Evolutionary conservation across 495 filamentous ascomycete genomes (phyloP), one percentile per base, ranked within the genome.

Genomic region (Aspergillus nanangensis): DNA sequence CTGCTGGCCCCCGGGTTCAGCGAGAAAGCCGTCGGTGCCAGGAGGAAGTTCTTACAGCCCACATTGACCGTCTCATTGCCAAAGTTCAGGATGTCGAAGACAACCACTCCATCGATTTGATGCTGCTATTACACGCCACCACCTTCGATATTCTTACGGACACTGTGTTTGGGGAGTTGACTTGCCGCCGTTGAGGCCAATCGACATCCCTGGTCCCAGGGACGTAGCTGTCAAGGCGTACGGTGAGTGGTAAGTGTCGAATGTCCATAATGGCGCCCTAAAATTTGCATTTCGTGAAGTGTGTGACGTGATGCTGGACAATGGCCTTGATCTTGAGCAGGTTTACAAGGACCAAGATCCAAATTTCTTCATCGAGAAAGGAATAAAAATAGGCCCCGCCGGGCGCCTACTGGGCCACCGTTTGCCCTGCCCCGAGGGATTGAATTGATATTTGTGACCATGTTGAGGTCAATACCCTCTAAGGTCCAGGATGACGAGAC

Each of bases 381-480:
- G 58, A n/a, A 50, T 62, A 8, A 63, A 55, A 41, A 50, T 31
- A 19, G 58, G 58, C 58, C 50, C 40, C 48, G 53, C 20, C 22
- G 37, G 3, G 18, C 7, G 9, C 44, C 29, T 13, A 47, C 27
- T 15, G 46, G 41, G 8, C 29, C 37, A 34, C 5, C 51, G 40
- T 15, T 49, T 44, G 18, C 50, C 38, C 4, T 57, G 36, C 3
- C 61, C 54, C 0, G 59, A 52, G 45, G n/a, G n/a, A n/a, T n/a
- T n/a, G n/a, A n/a, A n/a, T 69, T 72, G 24, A 60, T 56, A 35
- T 74, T 70, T 4, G 58, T 66, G 34, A 72, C 65, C 29, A 51
- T 50, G 5, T 55, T 38, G 7, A 63, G 61, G 35, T 69, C 63
- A 13, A 70, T 57, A 3, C 57, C 65, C 31, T 56, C 57, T 24